Conservation (phyloP, 345 rosid genomes). For the Lumnitzera littorea region DNA sequence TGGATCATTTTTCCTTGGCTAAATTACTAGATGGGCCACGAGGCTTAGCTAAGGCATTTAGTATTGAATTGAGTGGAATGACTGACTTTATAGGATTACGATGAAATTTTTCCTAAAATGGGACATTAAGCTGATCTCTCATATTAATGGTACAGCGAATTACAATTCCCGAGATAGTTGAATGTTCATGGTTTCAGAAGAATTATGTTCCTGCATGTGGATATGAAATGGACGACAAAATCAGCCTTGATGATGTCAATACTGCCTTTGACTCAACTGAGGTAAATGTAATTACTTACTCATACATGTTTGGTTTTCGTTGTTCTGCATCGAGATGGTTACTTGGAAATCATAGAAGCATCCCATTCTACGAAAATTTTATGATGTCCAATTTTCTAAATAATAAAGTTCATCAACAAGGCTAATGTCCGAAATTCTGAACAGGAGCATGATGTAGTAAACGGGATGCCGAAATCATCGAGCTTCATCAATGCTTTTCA, state of each 20-base stretch:
- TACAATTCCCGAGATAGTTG: slow-evolving; percentile 53
- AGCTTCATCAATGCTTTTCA: slow-evolving; percentile 87
- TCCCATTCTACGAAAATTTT: too few species aligned
- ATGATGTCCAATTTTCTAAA: too few species aligned
- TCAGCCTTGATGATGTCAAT: slow-evolving; percentile 40
- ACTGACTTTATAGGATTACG: too few species aligned
- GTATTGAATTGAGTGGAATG: too few species aligned
- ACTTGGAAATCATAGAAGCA: too few species aligned
- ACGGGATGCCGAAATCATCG: slow-evolving; percentile 37
- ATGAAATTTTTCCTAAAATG: neutral
- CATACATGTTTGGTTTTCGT: too few species aligned
- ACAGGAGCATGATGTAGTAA: slow-evolving; percentile 48
- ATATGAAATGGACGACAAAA: slow-evolving; percentile 25
- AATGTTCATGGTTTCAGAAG: slow-evolving; percentile 74
- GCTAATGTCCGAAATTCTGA: slow-evolving; percentile 11
- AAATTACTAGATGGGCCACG: too few species aligned
- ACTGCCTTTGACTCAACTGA: slow-evolving; percentile 50
- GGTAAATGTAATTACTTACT: slow-evolving; percentile 24
- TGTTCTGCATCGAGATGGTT: too few species aligned
- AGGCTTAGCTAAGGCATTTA: too few species aligned
- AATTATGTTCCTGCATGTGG: slow-evolving; percentile 48
- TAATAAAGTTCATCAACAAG: neutral
- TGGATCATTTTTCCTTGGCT: too few species aligned
- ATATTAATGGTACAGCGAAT: slow-evolving; percentile 41
- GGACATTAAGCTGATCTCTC: neutral